Evolutionary conservation across 164 flowering plant species (phyloP).

Genomic region (Nelumbo lutea): DNA sequence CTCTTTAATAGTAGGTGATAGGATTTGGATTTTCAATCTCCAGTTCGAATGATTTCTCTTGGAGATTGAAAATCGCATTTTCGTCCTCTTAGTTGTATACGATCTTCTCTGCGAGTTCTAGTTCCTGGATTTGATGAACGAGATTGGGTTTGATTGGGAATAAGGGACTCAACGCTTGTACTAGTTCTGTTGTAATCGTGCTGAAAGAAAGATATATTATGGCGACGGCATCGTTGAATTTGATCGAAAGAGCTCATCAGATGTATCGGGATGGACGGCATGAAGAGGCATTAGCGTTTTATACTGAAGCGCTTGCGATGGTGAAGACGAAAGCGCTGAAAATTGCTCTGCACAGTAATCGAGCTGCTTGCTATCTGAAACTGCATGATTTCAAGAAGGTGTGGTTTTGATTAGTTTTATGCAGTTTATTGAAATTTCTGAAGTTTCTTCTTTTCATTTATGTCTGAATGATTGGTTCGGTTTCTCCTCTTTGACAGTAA

Average conservation of each 20-base stretch:
- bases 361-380: slow-evolving; percentile 89
- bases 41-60: too few relatives aligned
- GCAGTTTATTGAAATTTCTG: neutral
- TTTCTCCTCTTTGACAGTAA: neutral
- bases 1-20: too few relatives aligned
- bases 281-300: slow-evolving; percentile 63
- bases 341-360: slow-evolving; percentile 90
- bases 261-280: slow-evolving; percentile 84
- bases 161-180: neutral
- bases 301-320: slow-evolving; percentile 75
- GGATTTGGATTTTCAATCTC: too few relatives aligned
- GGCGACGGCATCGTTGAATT: slow-evolving; percentile 27
- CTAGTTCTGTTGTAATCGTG: neutral
- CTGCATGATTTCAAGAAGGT: slow-evolving; percentile 80
- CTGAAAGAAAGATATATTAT: neutral
- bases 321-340: slow-evolving; percentile 76
- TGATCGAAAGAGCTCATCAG: slow-evolving; percentile 85
- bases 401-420: neutral
- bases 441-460: neutral
- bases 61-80: too few relatives aligned
- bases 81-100: neutral
- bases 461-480: neutral
- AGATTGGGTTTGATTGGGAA: neutral
- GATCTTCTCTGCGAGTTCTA: neutral
- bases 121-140: neutral